A percentile compares a stretch with the other conserved stretches of the same genome.
phyloP scores from a whole-genome alignment of 129 eudicot genomes.

The Escallonia herrerae region DNA sequence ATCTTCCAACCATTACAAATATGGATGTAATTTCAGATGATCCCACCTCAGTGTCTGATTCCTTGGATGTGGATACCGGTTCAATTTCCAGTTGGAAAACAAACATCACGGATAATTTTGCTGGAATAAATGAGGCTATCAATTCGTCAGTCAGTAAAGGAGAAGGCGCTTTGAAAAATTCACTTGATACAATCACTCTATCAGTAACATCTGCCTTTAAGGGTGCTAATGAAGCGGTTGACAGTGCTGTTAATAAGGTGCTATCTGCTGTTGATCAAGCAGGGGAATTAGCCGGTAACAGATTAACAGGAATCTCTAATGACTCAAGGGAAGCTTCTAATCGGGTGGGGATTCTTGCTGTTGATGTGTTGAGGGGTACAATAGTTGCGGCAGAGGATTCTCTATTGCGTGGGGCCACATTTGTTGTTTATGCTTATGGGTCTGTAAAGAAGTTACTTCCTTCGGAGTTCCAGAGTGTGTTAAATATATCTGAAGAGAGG shows the following conservation, averaged over 20 bases:
- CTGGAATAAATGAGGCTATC: constrained; percentile 33
- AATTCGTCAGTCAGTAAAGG: constrained; percentile 38
- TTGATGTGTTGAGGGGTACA: constrained; percentile 52
- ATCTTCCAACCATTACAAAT: constrained; percentile 18
- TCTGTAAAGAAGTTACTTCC: constrained; percentile 64
- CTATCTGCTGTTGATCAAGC: constrained; percentile 30
- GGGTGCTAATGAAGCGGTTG: constrained; percentile 44
- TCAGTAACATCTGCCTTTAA: constrained; percentile 29
- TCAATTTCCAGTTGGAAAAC: constrained; percentile 33
- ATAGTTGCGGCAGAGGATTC: constrained; percentile 44
- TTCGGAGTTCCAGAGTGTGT: constrained; percentile 40
- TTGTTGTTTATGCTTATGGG: constrained; percentile 55
- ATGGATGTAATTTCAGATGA: constrained; percentile 12
- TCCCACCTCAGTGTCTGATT: constrained; percentile 21
- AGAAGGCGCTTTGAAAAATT: constrained; percentile 38
- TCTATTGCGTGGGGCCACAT: constrained; percentile 29
- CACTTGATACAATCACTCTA: constrained; percentile 33
- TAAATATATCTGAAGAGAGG: constrained; percentile 47
- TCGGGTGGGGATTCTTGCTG: constrained; percentile 42
- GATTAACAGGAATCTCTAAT: constrained; percentile 36
- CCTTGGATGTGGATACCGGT: constrained; percentile 28
- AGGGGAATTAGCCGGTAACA: constrained; percentile 37
- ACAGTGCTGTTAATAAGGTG: constrained; percentile 29
- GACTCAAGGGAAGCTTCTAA: constrained; percentile 46
- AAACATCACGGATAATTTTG: constrained; percentile 24